Percentiles rank a stretch among this genome's conserved stretches.
phyloP scores from a whole-genome alignment of 805 yeast genomes.

The Saccharomycopsis lassenensis region DNA sequence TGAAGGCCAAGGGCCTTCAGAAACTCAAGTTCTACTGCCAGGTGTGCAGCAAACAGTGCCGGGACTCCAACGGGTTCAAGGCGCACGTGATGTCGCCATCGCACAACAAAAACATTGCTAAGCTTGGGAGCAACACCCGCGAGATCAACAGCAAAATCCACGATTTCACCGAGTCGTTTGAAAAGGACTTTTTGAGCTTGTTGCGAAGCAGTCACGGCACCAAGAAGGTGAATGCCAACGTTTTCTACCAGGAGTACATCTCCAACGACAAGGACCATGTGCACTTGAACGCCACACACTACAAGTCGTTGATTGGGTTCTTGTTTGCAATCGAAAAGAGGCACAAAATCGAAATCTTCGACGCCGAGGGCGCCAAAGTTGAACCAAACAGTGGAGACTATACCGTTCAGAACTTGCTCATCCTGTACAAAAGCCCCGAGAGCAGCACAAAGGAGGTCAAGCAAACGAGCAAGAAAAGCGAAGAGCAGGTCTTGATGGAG shows the following conservation, averaged over 20 bases:
- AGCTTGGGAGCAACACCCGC: constrained; percentile 33
- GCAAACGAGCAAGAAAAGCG: constrained; percentile 10
- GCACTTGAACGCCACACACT: constrained; percentile 84
- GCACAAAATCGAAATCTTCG: constrained; percentile 35
- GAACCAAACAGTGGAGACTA: background rate
- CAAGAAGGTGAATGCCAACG: constrained; percentile 67
- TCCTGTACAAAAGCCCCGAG: background rate
- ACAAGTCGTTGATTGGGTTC: constrained; percentile 62
- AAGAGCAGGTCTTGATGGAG: constrained; percentile 15
- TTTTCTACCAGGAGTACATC: constrained; percentile 84
- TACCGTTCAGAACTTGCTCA: too few relatives aligned
- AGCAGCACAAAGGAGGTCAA: background rate
- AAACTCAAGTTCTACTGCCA: constrained; percentile 84
- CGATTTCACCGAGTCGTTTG: constrained; percentile 49
- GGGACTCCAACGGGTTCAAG: constrained; percentile 93
- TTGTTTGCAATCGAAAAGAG: constrained; percentile 46
- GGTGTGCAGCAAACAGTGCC: constrained; percentile 82
- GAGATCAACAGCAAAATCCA: constrained; percentile 29
- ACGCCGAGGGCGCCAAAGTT: background rate
- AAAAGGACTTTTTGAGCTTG: constrained; percentile 49
- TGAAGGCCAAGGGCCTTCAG: constrained; percentile 79
- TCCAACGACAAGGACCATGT: constrained; percentile 63
- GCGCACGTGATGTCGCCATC: constrained; percentile 79
- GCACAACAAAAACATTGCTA: constrained; percentile 50
- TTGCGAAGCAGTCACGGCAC: constrained; percentile 69